Evolutionary conservation across 495 filamentous ascomycete genomes (phyloP), one percentile per base, ranked within the genome.

Genomic region (Penicillium samsonianum): DNA sequence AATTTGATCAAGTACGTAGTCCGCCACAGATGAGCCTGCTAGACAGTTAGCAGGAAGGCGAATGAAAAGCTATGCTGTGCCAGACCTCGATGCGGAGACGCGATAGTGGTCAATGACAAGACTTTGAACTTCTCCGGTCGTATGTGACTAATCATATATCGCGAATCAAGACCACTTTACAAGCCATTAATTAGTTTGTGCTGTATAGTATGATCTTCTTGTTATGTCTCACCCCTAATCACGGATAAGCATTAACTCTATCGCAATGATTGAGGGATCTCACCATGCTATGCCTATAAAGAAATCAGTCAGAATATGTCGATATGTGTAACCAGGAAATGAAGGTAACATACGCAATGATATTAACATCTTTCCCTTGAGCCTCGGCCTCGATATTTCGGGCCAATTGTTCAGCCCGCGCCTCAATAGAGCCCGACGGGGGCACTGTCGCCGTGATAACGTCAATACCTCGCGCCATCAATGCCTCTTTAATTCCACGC

Each of bases 61-160:
- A 20, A 11, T 14, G 4, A 11, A 12, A 23, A 28, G 25, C 40
- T 4, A 5, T n/a, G 14, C 10, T n/a, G 1, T 28, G 31, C 51
- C 64, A 48, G 23, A 76, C 89, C 92, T 65, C 88, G 83, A 72
- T 98, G 94, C 4, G 94, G 94, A 28, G 88, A 89, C 16, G 90
- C 90, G 48, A 97, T 84, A 1, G 94, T 96, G 6, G 93, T 94
- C 45, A 97, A 78, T 5, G 91, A 94, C 37, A 84, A 71, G 8
- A 91, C 85, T 57, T 87, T 83, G 45, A 94, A 87, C 31, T 86
- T 80, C 5, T 80, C 75, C 6, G 90, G 92, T 50, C 82, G 81
- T 14, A 96, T 77, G 42, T 78, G 80, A 50, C 89, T 92, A 60
- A 97, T 89, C 91, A 97, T 96, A 70, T 95, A 95, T 66, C 93